Percentiles rank a stretch among this genome's conserved stretches.
phyloP scores from a whole-genome alignment of 2,329 filamentous ascomycete genomes.

The Paecilomyces formosus region DNA sequence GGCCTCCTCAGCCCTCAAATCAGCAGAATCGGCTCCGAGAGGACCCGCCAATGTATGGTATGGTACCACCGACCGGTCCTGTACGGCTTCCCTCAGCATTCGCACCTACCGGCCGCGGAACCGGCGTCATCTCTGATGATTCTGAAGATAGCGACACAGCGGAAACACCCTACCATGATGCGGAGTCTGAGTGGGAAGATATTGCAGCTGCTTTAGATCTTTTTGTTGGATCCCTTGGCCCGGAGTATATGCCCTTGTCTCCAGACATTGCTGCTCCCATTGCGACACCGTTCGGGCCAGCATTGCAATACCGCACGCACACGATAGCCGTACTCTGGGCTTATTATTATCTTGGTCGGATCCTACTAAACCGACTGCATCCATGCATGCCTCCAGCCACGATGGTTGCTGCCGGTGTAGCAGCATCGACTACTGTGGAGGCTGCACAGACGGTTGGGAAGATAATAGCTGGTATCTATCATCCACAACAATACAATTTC shows the following conservation, averaged over 20 bases:
- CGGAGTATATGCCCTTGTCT: slow-evolving; percentile 68
- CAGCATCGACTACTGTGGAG: slow-evolving; percentile 61
- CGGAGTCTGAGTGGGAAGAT: slow-evolving; percentile 66
- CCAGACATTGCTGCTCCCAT: slow-evolving; percentile 57
- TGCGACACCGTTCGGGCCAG: slow-evolving; percentile 71
- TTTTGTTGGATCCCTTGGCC: slow-evolving; percentile 54
- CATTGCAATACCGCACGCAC: slow-evolving; percentile 75
- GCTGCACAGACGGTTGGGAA: slow-evolving; percentile 71
- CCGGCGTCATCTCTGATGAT: slow-evolving; percentile 12
- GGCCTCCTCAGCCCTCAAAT: slow-evolving; percentile 4
- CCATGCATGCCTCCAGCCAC: slow-evolving; percentile 87
- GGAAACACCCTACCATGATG: slow-evolving; percentile 58
- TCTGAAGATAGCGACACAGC: slow-evolving; percentile 51
- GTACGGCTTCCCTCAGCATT: slow-evolving; percentile 45
- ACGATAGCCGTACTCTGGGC: slow-evolving; percentile 84
- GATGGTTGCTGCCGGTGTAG: slow-evolving; percentile 75
- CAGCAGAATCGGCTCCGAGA: slow-evolving; percentile 6
- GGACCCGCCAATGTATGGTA: slow-evolving; percentile 40
- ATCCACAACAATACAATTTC: slow-evolving; percentile 29
- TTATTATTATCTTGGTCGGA: slow-evolving; percentile 76
- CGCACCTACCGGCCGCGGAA: slow-evolving; percentile 37
- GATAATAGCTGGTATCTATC: slow-evolving; percentile 64
- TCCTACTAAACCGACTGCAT: slow-evolving; percentile 73
- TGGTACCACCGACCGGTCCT: slow-evolving; percentile 37
- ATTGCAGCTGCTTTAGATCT: slow-evolving; percentile 35